Evolutionary conservation across 345 rosid genomes (phyloP), one percentile per base, ranked within the genome.

Genomic region (Bruguiera parviflora): DNA sequence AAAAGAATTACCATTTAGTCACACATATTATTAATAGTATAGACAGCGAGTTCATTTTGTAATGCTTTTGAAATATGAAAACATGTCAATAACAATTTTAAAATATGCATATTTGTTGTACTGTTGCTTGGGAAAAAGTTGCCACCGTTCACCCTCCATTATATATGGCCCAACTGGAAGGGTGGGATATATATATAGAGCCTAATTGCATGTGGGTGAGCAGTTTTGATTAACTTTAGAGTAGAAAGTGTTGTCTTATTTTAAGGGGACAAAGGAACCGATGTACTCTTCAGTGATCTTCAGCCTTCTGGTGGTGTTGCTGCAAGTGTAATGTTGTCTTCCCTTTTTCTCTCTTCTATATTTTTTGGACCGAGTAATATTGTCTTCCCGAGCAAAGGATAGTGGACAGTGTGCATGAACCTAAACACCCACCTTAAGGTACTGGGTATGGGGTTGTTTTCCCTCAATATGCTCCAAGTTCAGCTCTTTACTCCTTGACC

Each of bases 161-260:
- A 10, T 39, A 11, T 70, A 73, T 4, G 43, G 21, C 56, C 29
- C 67, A 39, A 59, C 56, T 69, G 71, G 49, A 32, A 7, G 66
- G 63, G 20, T 58, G 65, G 67, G 63, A 64, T 64, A 24, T 2
- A 24, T 2, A 46, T 29, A 21, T 49, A 47, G 3, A 31, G 58
- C 27, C 35, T 63, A 59, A 47, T 33, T 51, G 58, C 68, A 61
- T 49, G 58, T 39, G 21, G 21, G 66, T 61, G n/a, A 65, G 72
- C 66, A 58, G 32, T 39, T 64, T 77, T 73, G 59, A 51, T 28
- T 8, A 51, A 71, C 84, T 81, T 81, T 84, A 72, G 80, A 79
- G 74, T 47, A 74, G 81, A 74, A 29, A n/a, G 65, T 53, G 64
- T 78, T 78, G 76, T 74, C 71, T 66, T 62, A 22, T 22, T 61